Percentiles rank a stretch among this genome's conserved stretches.
phyloP scores from a whole-genome alignment of 2,329 filamentous ascomycete genomes.

The Didymella pinodella region DNA sequence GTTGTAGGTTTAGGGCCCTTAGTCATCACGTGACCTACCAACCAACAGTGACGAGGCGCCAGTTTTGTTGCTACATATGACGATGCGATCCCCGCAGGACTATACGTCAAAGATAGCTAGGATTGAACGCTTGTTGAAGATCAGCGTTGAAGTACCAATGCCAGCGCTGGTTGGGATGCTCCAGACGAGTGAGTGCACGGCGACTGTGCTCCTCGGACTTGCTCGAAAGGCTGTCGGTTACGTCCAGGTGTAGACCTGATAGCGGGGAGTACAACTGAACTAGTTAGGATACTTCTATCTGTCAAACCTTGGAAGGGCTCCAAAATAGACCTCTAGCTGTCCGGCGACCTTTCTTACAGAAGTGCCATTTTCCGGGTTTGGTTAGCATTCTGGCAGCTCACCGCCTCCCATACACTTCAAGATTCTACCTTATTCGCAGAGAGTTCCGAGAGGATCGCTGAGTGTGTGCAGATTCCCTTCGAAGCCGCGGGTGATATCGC shows the following conservation, averaged over 20 bases:
- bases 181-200: background rate
- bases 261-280: background rate
- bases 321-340: background rate
- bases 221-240: background rate
- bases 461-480: no score
- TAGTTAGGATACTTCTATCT: background rate
- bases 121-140: background rate
- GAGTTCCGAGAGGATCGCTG: no score
- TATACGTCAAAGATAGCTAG: background rate
- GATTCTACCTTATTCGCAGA: no score
- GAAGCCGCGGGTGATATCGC: no score
- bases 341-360: background rate
- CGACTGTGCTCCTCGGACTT: background rate
- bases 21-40: background rate
- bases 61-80: background rate
- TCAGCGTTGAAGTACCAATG: background rate
- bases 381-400: background rate
- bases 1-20: background rate
- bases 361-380: background rate
- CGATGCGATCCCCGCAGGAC: background rate
- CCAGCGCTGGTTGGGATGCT: background rate
- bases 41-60: background rate
- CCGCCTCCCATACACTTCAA: no score
- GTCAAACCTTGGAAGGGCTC: background rate
- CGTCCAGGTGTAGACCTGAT: background rate